Percentiles rank a stretch among this genome's conserved stretches.
These are phyloP conservation scores for Apiospora hydei DNA, from an alignment of 2,329 filamentous ascomycete species.

Conservation along the genomic window DNA sequence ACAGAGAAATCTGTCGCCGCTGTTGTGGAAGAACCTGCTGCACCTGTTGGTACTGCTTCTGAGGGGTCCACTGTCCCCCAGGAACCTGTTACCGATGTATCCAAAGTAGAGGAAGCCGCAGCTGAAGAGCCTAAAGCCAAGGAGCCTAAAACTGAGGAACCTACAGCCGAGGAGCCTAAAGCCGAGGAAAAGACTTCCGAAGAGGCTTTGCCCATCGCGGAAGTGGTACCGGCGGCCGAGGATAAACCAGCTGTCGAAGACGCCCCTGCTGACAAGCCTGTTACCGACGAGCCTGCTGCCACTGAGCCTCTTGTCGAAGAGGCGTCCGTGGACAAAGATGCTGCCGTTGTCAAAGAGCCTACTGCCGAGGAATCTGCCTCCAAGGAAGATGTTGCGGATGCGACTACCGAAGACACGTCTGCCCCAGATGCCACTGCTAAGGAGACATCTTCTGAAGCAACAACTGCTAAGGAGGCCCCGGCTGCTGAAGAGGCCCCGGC, in stretches of 20 bases:
- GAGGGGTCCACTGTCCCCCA: background rate
- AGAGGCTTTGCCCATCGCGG: constrained; percentile 25
- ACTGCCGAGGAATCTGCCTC: background rate
- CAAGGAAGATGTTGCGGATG: background rate
- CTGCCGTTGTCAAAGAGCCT: constrained; percentile 18
- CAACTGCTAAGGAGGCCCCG: constrained; percentile 13
- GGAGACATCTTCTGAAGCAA: background rate
- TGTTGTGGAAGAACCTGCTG: constrained; percentile 25
- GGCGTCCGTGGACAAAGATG: constrained; percentile 15
- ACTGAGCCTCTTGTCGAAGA: background rate
- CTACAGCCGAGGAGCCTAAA: constrained; percentile 18
- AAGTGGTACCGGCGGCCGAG: background rate
- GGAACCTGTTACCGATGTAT: constrained; percentile 12
- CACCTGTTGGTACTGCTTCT: background rate
- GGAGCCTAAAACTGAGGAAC: constrained; percentile 15
- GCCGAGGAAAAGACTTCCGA: constrained; percentile 25
- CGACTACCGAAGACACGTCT: background rate
- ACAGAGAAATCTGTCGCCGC: background rate
- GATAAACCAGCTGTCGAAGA: background rate
- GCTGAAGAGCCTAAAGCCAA: constrained; percentile 4
- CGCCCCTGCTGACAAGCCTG: background rate
- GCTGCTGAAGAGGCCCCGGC: constrained; percentile 17
- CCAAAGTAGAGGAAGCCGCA: background rate
- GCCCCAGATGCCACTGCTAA: constrained; percentile 23
- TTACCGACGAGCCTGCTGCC: constrained; percentile 3